phyloP scores from a whole-genome alignment of 179 eudicot species.

The Vitellaria paradoxa region DNA sequence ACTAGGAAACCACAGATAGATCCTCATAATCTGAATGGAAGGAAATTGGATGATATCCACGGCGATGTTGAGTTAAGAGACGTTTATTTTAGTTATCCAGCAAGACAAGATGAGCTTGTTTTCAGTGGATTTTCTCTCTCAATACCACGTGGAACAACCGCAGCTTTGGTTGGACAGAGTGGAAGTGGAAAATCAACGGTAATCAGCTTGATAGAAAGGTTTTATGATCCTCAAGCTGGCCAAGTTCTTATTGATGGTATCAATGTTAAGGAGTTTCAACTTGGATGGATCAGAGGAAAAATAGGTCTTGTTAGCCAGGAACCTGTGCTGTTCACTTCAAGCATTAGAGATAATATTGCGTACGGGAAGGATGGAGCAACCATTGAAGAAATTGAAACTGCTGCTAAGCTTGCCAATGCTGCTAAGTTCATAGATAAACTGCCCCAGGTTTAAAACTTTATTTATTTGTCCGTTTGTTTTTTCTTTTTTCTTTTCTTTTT shows the following conservation, averaged over 20 bases:
- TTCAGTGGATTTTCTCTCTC: constrained; percentile 37
- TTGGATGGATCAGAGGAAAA: constrained; percentile 45
- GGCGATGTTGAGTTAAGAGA: constrained; percentile 49
- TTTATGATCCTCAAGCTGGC: constrained; percentile 49
- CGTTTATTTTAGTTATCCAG: constrained; percentile 45
- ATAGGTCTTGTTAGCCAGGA: constrained; percentile 58
- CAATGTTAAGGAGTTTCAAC: constrained; percentile 39
- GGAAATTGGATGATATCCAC: constrained; percentile 30
- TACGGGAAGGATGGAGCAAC: constrained; percentile 53
- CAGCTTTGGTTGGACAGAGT: constrained; percentile 53
- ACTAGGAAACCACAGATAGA: constrained; percentile 42
- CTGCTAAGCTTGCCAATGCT: constrained; percentile 48
- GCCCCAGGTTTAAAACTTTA: constrained; percentile 35
- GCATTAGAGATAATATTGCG: constrained; percentile 43
- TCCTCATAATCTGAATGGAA: constrained; percentile 34
- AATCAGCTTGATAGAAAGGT: constrained; percentile 44
- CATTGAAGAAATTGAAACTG: constrained; percentile 37
- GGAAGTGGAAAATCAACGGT: constrained; percentile 64
- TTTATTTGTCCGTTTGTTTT: background rate
- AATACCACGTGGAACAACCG: constrained; percentile 43
- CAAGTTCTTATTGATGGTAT: constrained; percentile 45
- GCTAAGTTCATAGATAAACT: constrained; percentile 42
- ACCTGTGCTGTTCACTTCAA: constrained; percentile 40
- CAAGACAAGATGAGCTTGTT: constrained; percentile 40
- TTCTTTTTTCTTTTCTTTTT: no score